Evolutionary conservation across 495 filamentous ascomycete species (phyloP), one percentile per base, ranked within the genome.

Genomic region (Lophiostoma macrostomum): DNA sequence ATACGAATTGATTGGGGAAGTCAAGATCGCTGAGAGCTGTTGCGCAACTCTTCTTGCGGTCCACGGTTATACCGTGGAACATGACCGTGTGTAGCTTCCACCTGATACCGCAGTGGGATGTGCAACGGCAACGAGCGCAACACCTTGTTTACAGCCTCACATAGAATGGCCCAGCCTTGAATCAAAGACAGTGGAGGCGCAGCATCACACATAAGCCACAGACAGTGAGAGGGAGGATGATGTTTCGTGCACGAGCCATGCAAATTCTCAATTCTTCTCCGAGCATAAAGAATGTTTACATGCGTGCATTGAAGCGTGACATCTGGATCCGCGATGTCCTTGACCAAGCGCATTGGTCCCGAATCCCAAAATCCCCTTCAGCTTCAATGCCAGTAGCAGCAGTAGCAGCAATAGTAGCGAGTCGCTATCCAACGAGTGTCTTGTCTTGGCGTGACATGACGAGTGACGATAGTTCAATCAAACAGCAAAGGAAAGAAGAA

Each of bases 171-270:
- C n/a, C n/a, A n/a, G n/a, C n/a, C n/a, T n/a, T n/a, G n/a, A n/a
- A n/a, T n/a, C n/a, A n/a, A n/a, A n/a, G n/a, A n/a, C n/a, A n/a
- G n/a, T n/a, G n/a, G n/a, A n/a, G n/a, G n/a, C n/a, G n/a, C n/a
- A n/a, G 19, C 35, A 38, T 38, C 35, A 38, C 22, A 31, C 10
- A n/a, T 36, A 30, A 11, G 5, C 5, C 5, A 36, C 18, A 31
- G 6, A 31, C 5, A 31, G 8, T 12, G 31, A 36, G 16, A 20
- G 3, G 5, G n/a, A n/a, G 7, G 11, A 25, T 42, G 22, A 22
- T 24, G 41, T 39, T 47, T 46, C 32, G 19, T 31, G 42, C 51
- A 55, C 51, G 51, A 39, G 51, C 34, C 51, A 55, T 55, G 51
- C 34, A 47, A 38, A 47, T 38, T 18, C 24, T 51, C 27, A 25